These are phyloP conservation scores for Raffaelea deltoideospora DNA, from an alignment of 2,329 filamentous ascomycete genomes.

Conservation along the genomic window DNA sequence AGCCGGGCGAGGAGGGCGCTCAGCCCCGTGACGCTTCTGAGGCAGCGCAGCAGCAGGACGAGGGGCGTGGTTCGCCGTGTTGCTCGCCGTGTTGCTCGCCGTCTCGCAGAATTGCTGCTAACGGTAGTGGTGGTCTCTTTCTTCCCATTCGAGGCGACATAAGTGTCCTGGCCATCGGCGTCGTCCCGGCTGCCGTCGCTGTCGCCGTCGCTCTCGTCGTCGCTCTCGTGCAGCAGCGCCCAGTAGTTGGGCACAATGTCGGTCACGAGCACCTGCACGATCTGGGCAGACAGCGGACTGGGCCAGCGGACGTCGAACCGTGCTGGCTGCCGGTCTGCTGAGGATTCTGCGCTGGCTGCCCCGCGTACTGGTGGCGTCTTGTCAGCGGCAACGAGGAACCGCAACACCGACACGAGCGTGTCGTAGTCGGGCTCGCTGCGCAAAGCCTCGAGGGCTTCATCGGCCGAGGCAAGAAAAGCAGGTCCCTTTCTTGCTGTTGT, in stretches of 20 bases:
- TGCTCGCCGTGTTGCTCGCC: no score
- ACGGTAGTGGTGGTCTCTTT: no score
- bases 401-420: slow-evolving; percentile 34
- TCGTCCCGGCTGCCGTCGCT: slow-evolving; percentile 5
- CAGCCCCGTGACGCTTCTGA: slow-evolving; percentile 61
- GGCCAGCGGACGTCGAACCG: slow-evolving; percentile 49
- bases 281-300: slow-evolving; percentile 53
- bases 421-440: slow-evolving; percentile 48
- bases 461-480: no score
- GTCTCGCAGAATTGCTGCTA: no score
- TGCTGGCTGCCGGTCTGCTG: no score
- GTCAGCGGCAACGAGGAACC: slow-evolving; percentile 28
- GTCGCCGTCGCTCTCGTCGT: slow-evolving; percentile 10
- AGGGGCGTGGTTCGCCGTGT: no score
- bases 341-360: no score
- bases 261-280: slow-evolving; percentile 59
- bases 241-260: slow-evolving; percentile 74
- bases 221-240: slow-evolving; percentile 40
- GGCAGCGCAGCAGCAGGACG: slow-evolving; percentile 41
- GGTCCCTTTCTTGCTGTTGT: no score
- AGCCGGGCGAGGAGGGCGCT: slow-evolving; percentile 63
- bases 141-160: no score
- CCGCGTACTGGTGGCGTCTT: no score
- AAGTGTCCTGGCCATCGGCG: no score
- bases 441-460: slow-evolving; percentile 44